phyloP scores from a whole-genome alignment of 2,329 filamentous ascomycete species.

The Metarhizium robertsii region DNA sequence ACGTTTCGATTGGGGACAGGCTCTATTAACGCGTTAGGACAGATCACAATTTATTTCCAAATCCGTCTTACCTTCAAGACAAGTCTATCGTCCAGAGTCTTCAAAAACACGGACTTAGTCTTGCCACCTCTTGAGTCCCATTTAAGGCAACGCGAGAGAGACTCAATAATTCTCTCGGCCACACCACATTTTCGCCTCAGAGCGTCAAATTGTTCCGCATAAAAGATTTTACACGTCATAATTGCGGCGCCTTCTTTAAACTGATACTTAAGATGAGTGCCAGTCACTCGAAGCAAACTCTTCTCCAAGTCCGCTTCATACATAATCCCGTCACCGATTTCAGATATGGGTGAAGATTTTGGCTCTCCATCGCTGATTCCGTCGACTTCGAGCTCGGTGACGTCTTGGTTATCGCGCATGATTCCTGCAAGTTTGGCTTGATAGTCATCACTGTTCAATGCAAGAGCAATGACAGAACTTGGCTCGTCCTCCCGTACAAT shows the following conservation, averaged over 20 bases:
- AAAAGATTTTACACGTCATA: conserved; percentile 98
- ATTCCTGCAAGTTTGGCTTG: conserved; percentile 66
- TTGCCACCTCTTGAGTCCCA: conserved; percentile 98
- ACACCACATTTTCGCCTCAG: conserved; percentile 87
- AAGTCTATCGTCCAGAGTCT: conserved; percentile 89
- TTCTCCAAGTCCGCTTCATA: conserved; percentile 73
- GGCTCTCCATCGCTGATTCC: conserved; percentile 17
- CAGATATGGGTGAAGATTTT: conserved; percentile 22
- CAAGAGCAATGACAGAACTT: conserved; percentile 90
- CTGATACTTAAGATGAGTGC: conserved; percentile 91
- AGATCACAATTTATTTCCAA: not conserved
- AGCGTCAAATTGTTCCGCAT: conserved; percentile 95
- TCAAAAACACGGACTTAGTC: conserved; percentile 93
- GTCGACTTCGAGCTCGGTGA: conserved; percentile 28
- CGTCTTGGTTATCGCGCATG: conserved; percentile 39
- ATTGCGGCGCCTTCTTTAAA: conserved; percentile 90
- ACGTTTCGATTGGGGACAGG: conserved; percentile 87
- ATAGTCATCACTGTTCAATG: conserved; percentile 82
- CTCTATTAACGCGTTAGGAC: conserved; percentile 31
- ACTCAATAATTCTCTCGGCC: conserved; percentile 88
- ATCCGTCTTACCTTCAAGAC: conserved; percentile 60
- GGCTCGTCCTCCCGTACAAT: conserved; percentile 97
- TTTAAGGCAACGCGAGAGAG: conserved; percentile 86
- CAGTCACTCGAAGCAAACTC: conserved; percentile 72
- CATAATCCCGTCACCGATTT: conserved; percentile 28